Percentiles rank a stretch among this genome's conserved stretches.
Evolutionary conservation across 2,329 filamentous ascomycete species (phyloP).

Genomic region (Colletotrichum euphorbiae): DNA sequence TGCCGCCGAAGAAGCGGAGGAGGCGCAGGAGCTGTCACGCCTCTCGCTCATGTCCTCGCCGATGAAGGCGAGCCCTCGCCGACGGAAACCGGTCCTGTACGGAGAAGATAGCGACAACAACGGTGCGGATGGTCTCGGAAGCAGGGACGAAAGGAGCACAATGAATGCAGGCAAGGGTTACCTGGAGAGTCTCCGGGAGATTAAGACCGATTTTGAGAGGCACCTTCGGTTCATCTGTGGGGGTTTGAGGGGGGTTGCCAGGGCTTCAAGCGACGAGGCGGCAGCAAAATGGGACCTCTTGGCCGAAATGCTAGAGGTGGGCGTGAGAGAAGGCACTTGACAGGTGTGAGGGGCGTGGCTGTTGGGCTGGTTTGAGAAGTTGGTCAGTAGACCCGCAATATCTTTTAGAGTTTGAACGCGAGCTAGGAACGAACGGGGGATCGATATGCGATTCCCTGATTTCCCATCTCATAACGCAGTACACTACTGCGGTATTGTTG

Average conservation of each 20-base stretch:
- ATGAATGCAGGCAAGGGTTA: conserved; percentile 54
- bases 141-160: conserved; percentile 27
- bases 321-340: conserved; percentile 44
- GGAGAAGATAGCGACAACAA: conserved; percentile 50
- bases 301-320: conserved; percentile 80
- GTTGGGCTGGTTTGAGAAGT: conserved; percentile 17
- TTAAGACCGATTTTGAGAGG: conserved; percentile 72
- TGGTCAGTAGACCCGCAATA: conserved; percentile 36
- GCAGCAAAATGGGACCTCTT: conserved; percentile 80
- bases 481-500: too few relatives aligned
- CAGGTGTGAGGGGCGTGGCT: conserved; percentile 8
- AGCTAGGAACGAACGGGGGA: conserved; percentile 25
- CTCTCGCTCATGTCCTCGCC: conserved; percentile 52
- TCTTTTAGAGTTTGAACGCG: conserved; percentile 32
- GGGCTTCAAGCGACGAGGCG: conserved; percentile 73
- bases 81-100: conserved; percentile 38
- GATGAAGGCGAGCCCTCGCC: conserved; percentile 43
- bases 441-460: conserved; percentile 40
- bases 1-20: conserved; percentile 51
- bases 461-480: conserved; percentile 31
- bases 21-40: conserved; percentile 54
- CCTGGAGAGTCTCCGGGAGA: conserved; percentile 62
- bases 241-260: conserved; percentile 79
- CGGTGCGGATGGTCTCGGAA: conserved; percentile 47
- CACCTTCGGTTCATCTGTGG: conserved; percentile 77